Evolutionary conservation across 176 grass and related monocot species (phyloP), one percentile per base, ranked within the genome.

Genomic region (Oryza officinalis): DNA sequence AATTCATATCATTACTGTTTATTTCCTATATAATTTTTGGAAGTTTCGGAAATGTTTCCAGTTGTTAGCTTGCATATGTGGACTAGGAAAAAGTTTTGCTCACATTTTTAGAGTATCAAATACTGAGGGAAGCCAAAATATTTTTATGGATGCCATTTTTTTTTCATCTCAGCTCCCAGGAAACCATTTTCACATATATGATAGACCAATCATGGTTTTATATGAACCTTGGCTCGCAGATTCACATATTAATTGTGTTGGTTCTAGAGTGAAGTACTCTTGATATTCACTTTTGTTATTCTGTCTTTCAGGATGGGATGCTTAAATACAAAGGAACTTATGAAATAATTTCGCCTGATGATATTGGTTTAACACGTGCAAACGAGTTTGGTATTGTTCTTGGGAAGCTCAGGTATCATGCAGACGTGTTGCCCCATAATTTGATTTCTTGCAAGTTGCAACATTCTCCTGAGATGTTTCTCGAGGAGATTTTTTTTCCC

Each of bases 341-440:
- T 83, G 96, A 98, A 92, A 98, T 98, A 81, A 95, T 98, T 74
- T 98, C 96, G 0, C 96, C 96, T 71, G 91, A 98, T 45, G 96
- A 98, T 85, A 89, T 98, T 92, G 96, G 96, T 84, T 88, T 98
- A 87, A 33, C 84, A 85, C 93, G 96, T 84, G 52, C 96, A 59
- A 98, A 95, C 87, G 96, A 95, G 40, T 98, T 78, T 76, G 96
- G 96, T 82, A 95, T 98, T 87, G 96, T 98, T 76, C 92, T 98
- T 67, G 96, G 96, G 66, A 98, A 98, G 71, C 93, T 98, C 46
- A 98, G 96, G 93, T 98, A 95, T 66, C 38, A 76, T 52, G 43
- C 73, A 77, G 15, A 66, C 23, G 3, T 68, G 46, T 70, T 86
- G 1, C 20, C 43, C 35, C 5, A 68, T 82, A 78, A 27, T 37